Evolutionary conservation across 2,329 filamentous ascomycete species (phyloP).

Genomic region (Penicillium fuscoglaucum): DNA sequence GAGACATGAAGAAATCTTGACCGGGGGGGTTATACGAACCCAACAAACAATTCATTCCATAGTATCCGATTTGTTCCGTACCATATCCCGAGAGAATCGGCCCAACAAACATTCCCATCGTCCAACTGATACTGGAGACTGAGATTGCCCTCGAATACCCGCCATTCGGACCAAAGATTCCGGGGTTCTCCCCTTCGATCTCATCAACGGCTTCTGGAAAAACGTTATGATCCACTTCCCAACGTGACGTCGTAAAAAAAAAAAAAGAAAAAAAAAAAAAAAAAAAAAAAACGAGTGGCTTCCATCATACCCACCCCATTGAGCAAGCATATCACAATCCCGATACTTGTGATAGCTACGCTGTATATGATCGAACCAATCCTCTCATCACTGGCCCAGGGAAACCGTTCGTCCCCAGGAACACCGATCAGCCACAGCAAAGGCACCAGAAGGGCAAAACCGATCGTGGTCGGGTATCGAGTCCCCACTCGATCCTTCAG

Average conservation of each 20-base stretch:
- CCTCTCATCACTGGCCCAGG: slow-evolving; percentile 23
- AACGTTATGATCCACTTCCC: background rate
- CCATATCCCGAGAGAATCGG: slow-evolving; percentile 24
- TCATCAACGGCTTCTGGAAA: slow-evolving; percentile 23
- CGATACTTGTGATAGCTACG: slow-evolving; percentile 19
- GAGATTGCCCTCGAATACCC: slow-evolving; percentile 29
- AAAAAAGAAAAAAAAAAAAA: background rate
- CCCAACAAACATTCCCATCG: slow-evolving; percentile 25
- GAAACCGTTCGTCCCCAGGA: slow-evolving; percentile 30
- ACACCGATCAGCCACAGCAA: slow-evolving; percentile 32
- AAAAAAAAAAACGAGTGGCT: slow-evolving; percentile 32
- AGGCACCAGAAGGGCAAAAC: slow-evolving; percentile 25
- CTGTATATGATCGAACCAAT: slow-evolving; percentile 27
- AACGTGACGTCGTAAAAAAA: background rate
- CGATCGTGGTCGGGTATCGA: slow-evolving; percentile 25
- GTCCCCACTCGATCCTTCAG: slow-evolving; percentile 34
- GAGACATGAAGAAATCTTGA: background rate
- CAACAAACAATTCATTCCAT: slow-evolving; percentile 23
- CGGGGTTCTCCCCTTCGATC: slow-evolving; percentile 21
- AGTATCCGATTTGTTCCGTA: slow-evolving; percentile 24
- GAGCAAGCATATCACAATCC: slow-evolving; percentile 26
- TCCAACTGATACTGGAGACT: slow-evolving; percentile 29
- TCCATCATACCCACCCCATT: slow-evolving; percentile 33
- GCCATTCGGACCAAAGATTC: slow-evolving; percentile 30
- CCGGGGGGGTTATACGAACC: slow-evolving; percentile 18